phyloP scores from a whole-genome alignment of 306 rosid genomes.

The Citrullus mucosospermus region DNA sequence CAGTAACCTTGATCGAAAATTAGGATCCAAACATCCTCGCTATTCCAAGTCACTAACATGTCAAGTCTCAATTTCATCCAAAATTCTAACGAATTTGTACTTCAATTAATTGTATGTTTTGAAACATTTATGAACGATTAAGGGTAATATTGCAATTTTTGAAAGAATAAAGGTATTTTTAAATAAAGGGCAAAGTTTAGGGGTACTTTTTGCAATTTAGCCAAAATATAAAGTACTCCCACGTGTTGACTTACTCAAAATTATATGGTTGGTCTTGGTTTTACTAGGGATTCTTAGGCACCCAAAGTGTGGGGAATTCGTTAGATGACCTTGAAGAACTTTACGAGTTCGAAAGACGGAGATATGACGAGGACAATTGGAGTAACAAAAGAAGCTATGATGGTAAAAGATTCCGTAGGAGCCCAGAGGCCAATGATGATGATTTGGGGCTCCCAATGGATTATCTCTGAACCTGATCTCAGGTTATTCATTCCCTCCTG shows the following conservation, averaged over 20 bases:
- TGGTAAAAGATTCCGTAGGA: conserved; percentile 32
- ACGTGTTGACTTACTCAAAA: background rate
- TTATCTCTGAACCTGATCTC: conserved; percentile 44
- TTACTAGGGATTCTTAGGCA: conserved; percentile 70
- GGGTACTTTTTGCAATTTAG: too few species aligned
- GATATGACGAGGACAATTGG: conserved; percentile 20
- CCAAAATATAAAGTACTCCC: background rate
- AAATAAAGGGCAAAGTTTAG: too few species aligned
- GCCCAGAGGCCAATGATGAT: conserved; percentile 42
- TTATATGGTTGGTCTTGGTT: background rate
- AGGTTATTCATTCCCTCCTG: background rate
- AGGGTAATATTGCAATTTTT: too few species aligned
- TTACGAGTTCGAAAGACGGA: conserved; percentile 35
- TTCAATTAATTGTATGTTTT: too few species aligned
- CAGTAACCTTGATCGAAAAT: background rate
- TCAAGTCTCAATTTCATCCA: background rate
- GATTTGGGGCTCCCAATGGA: conserved; percentile 93
- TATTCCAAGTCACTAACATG: background rate
- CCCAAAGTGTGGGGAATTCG: conserved; percentile 39
- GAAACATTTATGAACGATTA: too few species aligned
- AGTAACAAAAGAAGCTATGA: conserved; percentile 28
- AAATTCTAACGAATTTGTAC: too few species aligned
- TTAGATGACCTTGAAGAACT: conserved; percentile 46
- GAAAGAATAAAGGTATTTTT: too few species aligned
- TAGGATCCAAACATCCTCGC: background rate